A percentile compares a stretch with the other conserved stretches of the same genome.
These are phyloP conservation scores for Penicillium silybi DNA, from an alignment of 495 filamentous ascomycete genomes.

Conservation along the genomic window DNA sequence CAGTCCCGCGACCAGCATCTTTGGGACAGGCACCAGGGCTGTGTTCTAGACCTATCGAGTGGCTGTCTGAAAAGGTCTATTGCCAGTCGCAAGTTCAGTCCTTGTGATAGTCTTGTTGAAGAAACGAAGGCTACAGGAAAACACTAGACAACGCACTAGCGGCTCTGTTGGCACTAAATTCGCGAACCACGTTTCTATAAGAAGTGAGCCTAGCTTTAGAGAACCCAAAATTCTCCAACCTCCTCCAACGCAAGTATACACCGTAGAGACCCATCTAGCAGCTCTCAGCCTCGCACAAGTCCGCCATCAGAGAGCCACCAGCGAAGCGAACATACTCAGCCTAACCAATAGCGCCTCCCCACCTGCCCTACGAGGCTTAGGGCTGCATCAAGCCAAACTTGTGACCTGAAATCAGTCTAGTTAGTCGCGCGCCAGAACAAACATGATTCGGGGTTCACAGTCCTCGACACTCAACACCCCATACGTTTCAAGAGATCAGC, in stretches of 20 bases:
- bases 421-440: constrained; percentile 19
- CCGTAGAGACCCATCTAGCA: not conserved
- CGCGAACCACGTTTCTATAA: not conserved
- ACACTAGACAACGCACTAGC: constrained; percentile 4
- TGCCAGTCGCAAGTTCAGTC: not conserved
- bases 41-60: not conserved
- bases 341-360: not conserved
- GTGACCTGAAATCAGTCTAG: not conserved
- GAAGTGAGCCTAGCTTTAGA: not conserved
- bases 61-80: not conserved
- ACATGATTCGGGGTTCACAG: constrained; percentile 4
- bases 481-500: constrained; percentile 20
- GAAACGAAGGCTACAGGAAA: not conserved
- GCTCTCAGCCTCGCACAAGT: not conserved
- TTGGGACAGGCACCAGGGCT: not conserved
- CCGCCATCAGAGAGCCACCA: not conserved
- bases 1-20: not conserved
- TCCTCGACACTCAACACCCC: not conserved
- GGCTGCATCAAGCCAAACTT: constrained; percentile 6
- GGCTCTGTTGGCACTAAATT: not conserved
- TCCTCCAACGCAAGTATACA: not conserved
- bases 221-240: not conserved
- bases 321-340: constrained; percentile 1
- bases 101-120: not conserved
- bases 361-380: constrained; percentile 1